Evolutionary conservation across 2,329 filamentous ascomycete genomes (phyloP).

Genomic region (Colletotrichum brevisporum): DNA sequence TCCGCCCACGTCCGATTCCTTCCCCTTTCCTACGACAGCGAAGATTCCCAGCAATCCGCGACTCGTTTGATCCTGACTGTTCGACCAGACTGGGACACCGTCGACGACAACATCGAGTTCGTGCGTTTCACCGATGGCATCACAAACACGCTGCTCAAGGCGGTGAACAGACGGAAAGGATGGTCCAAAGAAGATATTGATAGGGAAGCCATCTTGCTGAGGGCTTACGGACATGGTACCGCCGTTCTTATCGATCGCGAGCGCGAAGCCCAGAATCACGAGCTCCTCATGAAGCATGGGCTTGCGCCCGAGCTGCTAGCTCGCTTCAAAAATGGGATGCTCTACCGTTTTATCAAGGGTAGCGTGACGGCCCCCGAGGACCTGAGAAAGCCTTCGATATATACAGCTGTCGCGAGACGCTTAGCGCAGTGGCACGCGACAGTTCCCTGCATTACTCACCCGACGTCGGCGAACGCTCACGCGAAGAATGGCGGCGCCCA

Average conservation of each 20-base stretch:
- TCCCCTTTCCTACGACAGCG: slow-evolving; percentile 82
- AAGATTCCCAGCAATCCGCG: slow-evolving; percentile 84
- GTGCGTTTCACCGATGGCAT: slow-evolving; percentile 97
- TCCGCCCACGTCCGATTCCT: slow-evolving; percentile 71
- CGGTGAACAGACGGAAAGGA: slow-evolving; percentile 77
- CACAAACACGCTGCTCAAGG: slow-evolving; percentile 92
- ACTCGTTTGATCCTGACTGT: slow-evolving; percentile 83
- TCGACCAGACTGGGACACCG: slow-evolving; percentile 84
- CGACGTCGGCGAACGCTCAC: slow-evolving; percentile 52
- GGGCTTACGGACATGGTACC: slow-evolving; percentile 95
- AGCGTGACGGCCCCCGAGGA: slow-evolving; percentile 85
- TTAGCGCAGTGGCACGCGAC: slow-evolving; percentile 94
- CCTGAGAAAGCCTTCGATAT: slow-evolving; percentile 81
- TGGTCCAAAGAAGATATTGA: slow-evolving; percentile 84
- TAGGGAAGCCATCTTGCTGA: slow-evolving; percentile 86
- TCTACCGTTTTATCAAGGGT: slow-evolving; percentile 92
- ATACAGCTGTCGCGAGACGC: slow-evolving; percentile 84
- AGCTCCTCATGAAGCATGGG: slow-evolving; percentile 84
- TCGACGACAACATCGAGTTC: slow-evolving; percentile 83
- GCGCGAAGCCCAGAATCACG: slow-evolving; percentile 84
- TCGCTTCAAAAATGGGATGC: slow-evolving; percentile 94
- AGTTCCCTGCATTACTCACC: slow-evolving; percentile 68
- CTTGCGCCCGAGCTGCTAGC: slow-evolving; percentile 91
- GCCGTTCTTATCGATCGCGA: slow-evolving; percentile 96
- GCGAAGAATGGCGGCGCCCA: slow-evolving; percentile 49